Evolutionary conservation across 805 yeast species (phyloP), one percentile per base, ranked within the genome.

Genomic region (Metschnikowia kofuensis): DNA sequence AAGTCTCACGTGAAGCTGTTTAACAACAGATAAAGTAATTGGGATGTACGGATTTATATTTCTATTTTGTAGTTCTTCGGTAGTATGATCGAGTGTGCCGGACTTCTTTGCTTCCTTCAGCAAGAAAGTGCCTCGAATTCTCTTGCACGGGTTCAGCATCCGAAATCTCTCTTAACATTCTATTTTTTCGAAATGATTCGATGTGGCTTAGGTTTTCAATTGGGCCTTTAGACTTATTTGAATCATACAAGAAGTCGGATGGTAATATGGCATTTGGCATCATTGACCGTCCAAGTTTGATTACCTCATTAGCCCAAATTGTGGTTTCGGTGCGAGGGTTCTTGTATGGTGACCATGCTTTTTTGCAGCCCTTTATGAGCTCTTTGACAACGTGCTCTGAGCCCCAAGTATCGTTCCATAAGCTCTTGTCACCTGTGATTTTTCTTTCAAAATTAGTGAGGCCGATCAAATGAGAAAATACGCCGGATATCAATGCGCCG

Each of bases 381-480:
- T 84, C 90, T 56, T 79, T 82, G 51, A 85, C 81, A 2, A 84
- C 83, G 30, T 74, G 78, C 32, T 72, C 74, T 1, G 80, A 69
- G 1, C 87, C 85, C 89, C 91, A 85, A 34, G 79, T 78, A 13
- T 69, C 67, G 38, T 81, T 76, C 89, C 89, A 85, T 15, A 69
- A 55, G 14, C 64, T 52, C 12, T 58, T 63, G 32, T 68, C 72
- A 13, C 61, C 64, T 16, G 47, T 35, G 6, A 40, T 48, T 6
- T 56, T 54, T 12, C 50, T 50, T 45, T 72, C 69, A 45, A 70
- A 69, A 29, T 72, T 70, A 44, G 83, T 85, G 44, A 88, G 63
- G 0, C 95, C 96, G 35, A 85, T 79, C 47, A 88, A 67, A 62
- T 88, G 95, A 5, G 94, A 79, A 61, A 87, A 85, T 0, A 85